phyloP scores from a whole-genome alignment of 768 basidiomycete genomes.

The Tremella fuciformis region DNA sequence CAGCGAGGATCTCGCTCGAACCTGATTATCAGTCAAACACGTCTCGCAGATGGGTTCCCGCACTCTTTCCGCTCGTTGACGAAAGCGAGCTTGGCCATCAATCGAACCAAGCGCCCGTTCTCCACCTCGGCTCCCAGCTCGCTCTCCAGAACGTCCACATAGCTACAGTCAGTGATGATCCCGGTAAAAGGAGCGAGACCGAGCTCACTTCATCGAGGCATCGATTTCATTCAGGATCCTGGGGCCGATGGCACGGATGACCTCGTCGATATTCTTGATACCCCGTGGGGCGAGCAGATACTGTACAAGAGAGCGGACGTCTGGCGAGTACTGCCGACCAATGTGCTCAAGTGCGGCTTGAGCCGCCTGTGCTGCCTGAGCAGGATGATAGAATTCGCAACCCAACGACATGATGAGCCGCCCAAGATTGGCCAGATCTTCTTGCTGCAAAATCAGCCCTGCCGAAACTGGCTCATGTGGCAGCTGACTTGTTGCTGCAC shows the following conservation, averaged over 20 bases:
- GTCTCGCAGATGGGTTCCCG: too few relatives aligned
- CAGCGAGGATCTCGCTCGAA: slow-evolving; percentile 93
- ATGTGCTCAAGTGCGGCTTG: slow-evolving; percentile 73
- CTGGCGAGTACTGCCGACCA: slow-evolving; percentile 68
- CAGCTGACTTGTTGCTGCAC: slow-evolving; percentile 20
- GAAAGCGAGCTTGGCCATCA: slow-evolving; percentile 92
- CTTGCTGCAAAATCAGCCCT: slow-evolving; percentile 58
- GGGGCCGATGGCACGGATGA: slow-evolving; percentile 74
- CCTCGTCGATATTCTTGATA: slow-evolving; percentile 70
- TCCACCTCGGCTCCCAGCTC: slow-evolving; percentile 86
- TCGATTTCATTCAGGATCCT: slow-evolving; percentile 76
- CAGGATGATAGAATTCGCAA: slow-evolving; percentile 65
- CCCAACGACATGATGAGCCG: slow-evolving; percentile 75
- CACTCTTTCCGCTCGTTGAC: slow-evolving; percentile 99
- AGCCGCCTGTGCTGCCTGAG: slow-evolving; percentile 58
- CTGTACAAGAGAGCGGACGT: slow-evolving; percentile 74
- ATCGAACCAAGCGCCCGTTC: slow-evolving; percentile 83
- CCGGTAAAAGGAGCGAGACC: background rate
- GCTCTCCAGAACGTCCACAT: slow-evolving; percentile 73
- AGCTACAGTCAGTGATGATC: slow-evolving; percentile 56
- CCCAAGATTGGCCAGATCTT: slow-evolving; percentile 84
- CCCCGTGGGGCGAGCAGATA: slow-evolving; percentile 64
- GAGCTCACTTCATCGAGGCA: slow-evolving; percentile 52
- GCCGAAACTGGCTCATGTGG: background rate
- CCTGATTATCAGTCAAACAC: slow-evolving; percentile 54